phyloP scores from a whole-genome alignment of 148 eudicot species.

The Chenopodium berlandieri region DNA sequence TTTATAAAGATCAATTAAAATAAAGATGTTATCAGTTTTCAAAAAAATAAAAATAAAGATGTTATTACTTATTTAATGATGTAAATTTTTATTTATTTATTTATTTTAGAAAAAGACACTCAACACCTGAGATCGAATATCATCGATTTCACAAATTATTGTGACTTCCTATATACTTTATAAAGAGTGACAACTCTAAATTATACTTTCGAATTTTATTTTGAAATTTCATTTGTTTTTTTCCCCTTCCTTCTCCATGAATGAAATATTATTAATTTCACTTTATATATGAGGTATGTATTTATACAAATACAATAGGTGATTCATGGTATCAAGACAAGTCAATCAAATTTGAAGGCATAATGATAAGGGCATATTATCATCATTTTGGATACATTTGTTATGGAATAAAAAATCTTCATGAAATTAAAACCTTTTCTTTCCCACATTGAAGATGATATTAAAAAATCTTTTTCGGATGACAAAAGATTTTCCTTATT shows the following conservation, averaged over 20 bases:
- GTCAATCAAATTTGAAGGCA: too few relatives aligned
- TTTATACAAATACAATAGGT: background rate
- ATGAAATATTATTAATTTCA: background rate
- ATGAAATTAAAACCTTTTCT: constrained; percentile 7
- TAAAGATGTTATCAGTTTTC: too few relatives aligned
- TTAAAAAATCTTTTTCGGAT: constrained; percentile 1
- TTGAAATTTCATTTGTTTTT: background rate
- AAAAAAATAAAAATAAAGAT: too few relatives aligned
- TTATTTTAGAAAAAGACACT: background rate
- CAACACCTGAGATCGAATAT: background rate
- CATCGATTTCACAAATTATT: background rate
- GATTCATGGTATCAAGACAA: too few relatives aligned
- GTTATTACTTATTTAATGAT: too few relatives aligned
- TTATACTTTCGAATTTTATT: background rate
- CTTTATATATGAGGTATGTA: background rate
- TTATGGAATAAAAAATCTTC: background rate
- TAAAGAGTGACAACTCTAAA: background rate
- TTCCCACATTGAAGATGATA: background rate
- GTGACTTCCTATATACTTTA: background rate
- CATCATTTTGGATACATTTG: too few relatives aligned
- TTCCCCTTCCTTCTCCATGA: background rate
- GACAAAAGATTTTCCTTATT: background rate
- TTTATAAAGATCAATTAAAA: too few relatives aligned
- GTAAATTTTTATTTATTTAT: background rate
- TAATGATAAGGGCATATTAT: too few relatives aligned